Evolutionary conservation across 257 asterid genomes (phyloP).

Genomic region (Solanum neorickii): DNA sequence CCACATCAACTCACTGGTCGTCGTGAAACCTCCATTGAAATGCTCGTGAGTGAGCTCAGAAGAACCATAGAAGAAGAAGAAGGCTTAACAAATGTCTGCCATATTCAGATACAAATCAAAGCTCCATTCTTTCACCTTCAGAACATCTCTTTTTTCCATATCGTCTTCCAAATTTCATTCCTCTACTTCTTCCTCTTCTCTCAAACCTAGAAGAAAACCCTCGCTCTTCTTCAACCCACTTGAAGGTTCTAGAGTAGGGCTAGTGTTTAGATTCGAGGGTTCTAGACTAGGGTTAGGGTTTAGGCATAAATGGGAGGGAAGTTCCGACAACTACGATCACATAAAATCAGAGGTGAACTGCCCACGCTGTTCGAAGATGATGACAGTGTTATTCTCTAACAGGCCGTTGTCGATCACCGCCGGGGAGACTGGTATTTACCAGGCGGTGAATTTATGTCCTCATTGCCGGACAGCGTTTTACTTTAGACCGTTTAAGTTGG

Average conservation of each 20-base stretch:
- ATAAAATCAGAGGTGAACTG: constrained; percentile 70
- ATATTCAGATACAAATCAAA: constrained; percentile 35
- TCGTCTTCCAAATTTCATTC: constrained; percentile 18
- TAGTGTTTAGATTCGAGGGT: constrained; percentile 15
- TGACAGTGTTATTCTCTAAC: constrained; percentile 66
- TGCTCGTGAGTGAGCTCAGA: not conserved
- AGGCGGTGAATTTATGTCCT: constrained; percentile 71
- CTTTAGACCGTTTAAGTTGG: constrained; percentile 73
- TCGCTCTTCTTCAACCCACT: constrained; percentile 2
- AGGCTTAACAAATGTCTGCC: constrained; percentile 30
- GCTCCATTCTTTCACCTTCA: constrained; percentile 25
- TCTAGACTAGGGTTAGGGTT: constrained; percentile 22
- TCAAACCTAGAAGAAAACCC: constrained; percentile 12
- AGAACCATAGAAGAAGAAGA: not conserved
- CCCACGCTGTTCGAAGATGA: constrained; percentile 66
- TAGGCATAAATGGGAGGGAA: constrained; percentile 70
- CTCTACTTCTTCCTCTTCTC: not conserved
- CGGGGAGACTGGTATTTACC: constrained; percentile 57
- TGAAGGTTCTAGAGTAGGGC: not conserved
- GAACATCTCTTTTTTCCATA: not conserved
- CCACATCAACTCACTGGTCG: not conserved
- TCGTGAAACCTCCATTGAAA: not conserved
- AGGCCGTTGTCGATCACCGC: constrained; percentile 70
- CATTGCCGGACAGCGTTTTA: constrained; percentile 75
- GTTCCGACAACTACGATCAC: constrained; percentile 61